A percentile compares a stretch with the other conserved stretches of the same genome.
phyloP scores from a whole-genome alignment of 805 yeast genomes.

The Starmerella bombicola region DNA sequence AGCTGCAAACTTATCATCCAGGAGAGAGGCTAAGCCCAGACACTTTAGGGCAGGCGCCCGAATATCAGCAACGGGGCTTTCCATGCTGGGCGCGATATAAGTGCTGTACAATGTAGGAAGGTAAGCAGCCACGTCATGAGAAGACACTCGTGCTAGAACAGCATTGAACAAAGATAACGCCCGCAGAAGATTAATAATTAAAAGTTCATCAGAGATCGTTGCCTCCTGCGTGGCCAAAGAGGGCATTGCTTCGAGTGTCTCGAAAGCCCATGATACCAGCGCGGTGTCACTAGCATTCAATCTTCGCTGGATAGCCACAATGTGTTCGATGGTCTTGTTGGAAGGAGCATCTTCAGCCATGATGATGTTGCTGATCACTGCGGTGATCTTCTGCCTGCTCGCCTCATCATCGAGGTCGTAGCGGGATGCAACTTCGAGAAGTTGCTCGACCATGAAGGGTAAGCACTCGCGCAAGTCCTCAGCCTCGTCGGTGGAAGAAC shows the following conservation, averaged over 20 bases:
- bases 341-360: constrained; percentile 44
- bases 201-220: constrained; percentile 4
- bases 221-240: constrained; percentile 12
- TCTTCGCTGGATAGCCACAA: constrained; percentile 54
- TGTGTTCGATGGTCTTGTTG: constrained; percentile 35
- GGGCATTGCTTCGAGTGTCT: constrained; percentile 12
- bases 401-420: constrained; percentile 84
- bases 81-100: constrained; percentile 68
- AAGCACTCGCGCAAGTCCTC: constrained; percentile 41
- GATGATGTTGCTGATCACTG: constrained; percentile 36
- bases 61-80: constrained; percentile 42
- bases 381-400: constrained; percentile 68
- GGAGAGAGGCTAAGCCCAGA: constrained; percentile 64
- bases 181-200: constrained; percentile 20
- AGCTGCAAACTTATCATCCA: constrained; percentile 10
- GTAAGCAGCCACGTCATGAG: constrained; percentile 55
- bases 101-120: constrained; percentile 38
- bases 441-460: constrained; percentile 57
- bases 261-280: constrained; percentile 17
- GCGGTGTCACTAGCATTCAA: constrained; percentile 16
- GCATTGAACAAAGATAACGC: constrained; percentile 49
- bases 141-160: constrained; percentile 54
- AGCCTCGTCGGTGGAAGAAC: constrained; percentile 40
- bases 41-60: constrained; percentile 59
- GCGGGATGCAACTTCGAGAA: constrained; percentile 50